phyloP scores from a whole-genome alignment of 2,329 filamentous ascomycete genomes.

The Penicillium sp. region DNA sequence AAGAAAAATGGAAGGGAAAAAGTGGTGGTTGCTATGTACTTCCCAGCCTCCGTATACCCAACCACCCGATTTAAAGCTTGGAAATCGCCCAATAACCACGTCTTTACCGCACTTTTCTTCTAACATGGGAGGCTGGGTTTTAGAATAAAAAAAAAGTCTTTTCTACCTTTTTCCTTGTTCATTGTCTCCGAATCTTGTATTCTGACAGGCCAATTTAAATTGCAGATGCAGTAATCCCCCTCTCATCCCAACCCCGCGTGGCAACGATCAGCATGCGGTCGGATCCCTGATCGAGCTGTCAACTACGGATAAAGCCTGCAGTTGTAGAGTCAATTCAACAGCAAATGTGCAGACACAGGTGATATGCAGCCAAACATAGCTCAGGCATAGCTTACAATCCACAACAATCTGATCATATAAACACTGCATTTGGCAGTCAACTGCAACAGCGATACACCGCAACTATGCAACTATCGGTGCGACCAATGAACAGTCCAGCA shows the following conservation, averaged over 20 bases:
- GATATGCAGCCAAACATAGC: neutral
- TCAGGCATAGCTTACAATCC: neutral
- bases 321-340: neutral
- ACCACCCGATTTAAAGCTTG: conserved; percentile 34
- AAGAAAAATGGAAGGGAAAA: conserved; percentile 10
- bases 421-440: neutral
- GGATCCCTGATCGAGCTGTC: conserved; percentile 1
- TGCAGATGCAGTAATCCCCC: conserved; percentile 5
- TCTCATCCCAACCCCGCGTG: conserved; percentile 11
- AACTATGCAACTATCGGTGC: neutral
- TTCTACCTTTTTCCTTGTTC: neutral
- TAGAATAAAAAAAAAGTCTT: conserved; percentile 4
- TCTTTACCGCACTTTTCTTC: neutral
- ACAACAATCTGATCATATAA: neutral
- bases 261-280: conserved; percentile 13
- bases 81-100: conserved; percentile 7
- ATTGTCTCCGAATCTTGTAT: neutral
- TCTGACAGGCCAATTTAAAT: conserved; percentile 8
- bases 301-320: neutral
- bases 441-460: neutral
- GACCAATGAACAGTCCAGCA: conserved; percentile 10
- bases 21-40: conserved; percentile 11
- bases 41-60: conserved; percentile 39
- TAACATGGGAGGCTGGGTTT: conserved; percentile 21
- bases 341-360: neutral